These are phyloP conservation scores for Ophiocordyceps camponoti-saundersi DNA, from an alignment of 2,329 filamentous ascomycete species.

Conservation along the genomic window DNA sequence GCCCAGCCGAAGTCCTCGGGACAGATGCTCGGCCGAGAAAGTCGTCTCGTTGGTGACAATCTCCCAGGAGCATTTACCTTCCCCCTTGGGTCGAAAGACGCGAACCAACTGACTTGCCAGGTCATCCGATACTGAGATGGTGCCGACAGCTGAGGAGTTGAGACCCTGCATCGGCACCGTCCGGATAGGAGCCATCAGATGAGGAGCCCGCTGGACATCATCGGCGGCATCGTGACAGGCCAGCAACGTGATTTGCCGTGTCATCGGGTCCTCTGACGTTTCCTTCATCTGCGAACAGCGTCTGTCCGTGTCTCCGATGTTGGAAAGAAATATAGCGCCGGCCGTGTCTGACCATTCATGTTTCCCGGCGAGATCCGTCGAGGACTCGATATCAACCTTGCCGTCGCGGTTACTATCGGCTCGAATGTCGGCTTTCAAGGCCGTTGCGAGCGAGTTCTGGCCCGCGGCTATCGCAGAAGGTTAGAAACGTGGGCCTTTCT, in stretches of 20 bases:
- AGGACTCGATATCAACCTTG: conserved; percentile 8
- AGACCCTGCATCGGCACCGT: conserved; percentile 12
- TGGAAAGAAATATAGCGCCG: conserved; percentile 17
- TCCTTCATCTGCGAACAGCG: conserved; percentile 10
- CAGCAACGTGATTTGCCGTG: too few species aligned
- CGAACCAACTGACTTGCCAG: conserved; percentile 8
- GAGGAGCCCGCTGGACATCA: conserved; percentile 12
- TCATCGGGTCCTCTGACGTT: too few species aligned
- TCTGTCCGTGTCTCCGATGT: conserved; percentile 14
- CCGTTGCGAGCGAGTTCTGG: background rate
- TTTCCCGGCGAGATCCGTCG: conserved; percentile 9
- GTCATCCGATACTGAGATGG: conserved; percentile 4
- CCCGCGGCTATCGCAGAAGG: background rate
- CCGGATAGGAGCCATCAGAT: conserved; percentile 14
- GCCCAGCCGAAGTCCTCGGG: conserved; percentile 13
- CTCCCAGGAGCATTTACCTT: conserved; percentile 6
- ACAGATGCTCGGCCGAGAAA: conserved; percentile 12
- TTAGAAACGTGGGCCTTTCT: background rate
- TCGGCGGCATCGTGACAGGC: conserved; percentile 18
- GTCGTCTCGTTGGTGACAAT: conserved; percentile 9
- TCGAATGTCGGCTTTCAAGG: conserved; percentile 6
- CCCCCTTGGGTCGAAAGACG: conserved; percentile 8
- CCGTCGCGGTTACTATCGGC: conserved; percentile 20
- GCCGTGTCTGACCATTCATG: background rate
- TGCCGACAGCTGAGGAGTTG: conserved; percentile 4